Base-by-base conservation (phyloP, 2,329 filamentous ascomycete species). In the Colletotrichum camelliae region DNA sequence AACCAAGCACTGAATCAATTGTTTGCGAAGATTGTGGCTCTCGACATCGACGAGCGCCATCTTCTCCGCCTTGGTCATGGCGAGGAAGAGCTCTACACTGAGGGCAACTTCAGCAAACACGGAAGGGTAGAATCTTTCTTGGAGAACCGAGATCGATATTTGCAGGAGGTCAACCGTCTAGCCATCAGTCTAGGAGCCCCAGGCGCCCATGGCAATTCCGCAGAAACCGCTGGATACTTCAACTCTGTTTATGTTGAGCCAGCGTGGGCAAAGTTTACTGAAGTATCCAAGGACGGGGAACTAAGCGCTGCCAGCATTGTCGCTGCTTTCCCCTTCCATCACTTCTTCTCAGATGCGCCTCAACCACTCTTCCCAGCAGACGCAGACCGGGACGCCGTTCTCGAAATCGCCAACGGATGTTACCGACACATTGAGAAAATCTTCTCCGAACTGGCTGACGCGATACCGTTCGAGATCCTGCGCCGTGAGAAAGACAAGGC, bases 1-100 rank as follows among this genome's bases (percentile, higher is more conserved):
- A 99, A 99, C 82, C 97, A 99, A 84, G 97, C 97, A 3, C 88
- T 99, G 12, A 99, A 99, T 81, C 97, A 99, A 83, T 89, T 99
- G 2, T 99, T 99, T 86, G 95, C 97, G 80, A 99, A 99, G 87
- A 99, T 99, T 77, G 94, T 96, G n/a, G 94, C 94, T 7, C 89
- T 99, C 33, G 96, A 98, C 80, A 98, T 99, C 79, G 97, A 99
- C 81, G 94, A 97, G 85, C 93, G 97, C 52, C 97, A 99, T 87
- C 89, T 99, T 74, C 89, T 99, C 68, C 94, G 97, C 75, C 89
- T 99, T 43, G 97, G 97, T 43, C 97, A 98, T 83, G 97, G 97
- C 55, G 97, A 99, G 83, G 97, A 98, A 82, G 97, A 98, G 72
- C 89, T 98, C 7, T 94, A 95, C 74, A 96, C 95, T 0, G 94